Evolutionary conservation across 345 rosid species (phyloP), one percentile per base, ranked within the genome.

Genomic region (Acer campestre): DNA sequence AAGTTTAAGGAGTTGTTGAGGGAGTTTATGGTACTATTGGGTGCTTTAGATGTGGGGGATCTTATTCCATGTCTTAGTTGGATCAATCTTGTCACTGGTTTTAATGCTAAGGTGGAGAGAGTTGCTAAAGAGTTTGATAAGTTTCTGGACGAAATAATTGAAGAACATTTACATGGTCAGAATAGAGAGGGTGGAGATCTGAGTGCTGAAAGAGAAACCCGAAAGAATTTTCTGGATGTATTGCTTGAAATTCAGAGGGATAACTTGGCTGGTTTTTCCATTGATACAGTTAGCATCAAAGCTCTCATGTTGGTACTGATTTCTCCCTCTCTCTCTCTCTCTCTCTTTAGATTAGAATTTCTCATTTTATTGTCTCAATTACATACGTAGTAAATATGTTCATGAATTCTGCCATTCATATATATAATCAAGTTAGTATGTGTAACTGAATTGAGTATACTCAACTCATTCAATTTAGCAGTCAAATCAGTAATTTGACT

Each of bases 261-360:
- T 2, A 81, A 84, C 25, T 71, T 12, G 1, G 9, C 9, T 6
- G 89, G 81, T n/a, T 75, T 84, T 31, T 64, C 81, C 23, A 46
- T 84, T 18, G 86, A 79, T 12, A 75, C 66, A 53, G 56, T 20
- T 6, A 74, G 75, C 80, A 69, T 89, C 1, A 89, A 87, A 67
- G 88, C 87, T 63, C 17, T 89, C 25, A 31, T 88, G 67, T 61
- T 86, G 90, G 92, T 89, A 85, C 11, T 71, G 51, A 17, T 25
- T 16, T 10, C 66, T 61, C 66, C 11, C 66, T 25, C 66, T 46
- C 46, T 42, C 46, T 35, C 38, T 35, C 66, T 35, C 38, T 35
- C 38, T 35, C 38, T 35, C 38, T 35, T 0, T 35, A 35, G 38
- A 35, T 35, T 35, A 35, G 6, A 35, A 35, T 35, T 35, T 35